Evolutionary conservation across 257 asterid genomes (phyloP).

Genomic region (Plantago ovata): DNA sequence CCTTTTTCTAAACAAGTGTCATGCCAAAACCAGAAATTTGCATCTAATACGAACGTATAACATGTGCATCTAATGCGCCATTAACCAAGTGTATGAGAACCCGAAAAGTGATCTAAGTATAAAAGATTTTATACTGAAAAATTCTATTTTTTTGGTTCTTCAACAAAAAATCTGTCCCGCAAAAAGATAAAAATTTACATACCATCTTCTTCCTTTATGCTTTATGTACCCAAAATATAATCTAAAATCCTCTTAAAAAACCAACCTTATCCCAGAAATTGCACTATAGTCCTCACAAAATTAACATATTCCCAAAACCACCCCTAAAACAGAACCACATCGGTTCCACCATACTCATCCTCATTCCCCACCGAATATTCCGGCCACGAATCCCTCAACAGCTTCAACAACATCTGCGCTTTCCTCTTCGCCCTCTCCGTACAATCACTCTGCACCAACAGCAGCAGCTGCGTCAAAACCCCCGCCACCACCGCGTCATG

Average conservation of each 20-base stretch:
- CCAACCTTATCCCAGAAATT: no score
- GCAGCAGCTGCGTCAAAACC: constrained; percentile 66
- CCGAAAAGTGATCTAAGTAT: neutral
- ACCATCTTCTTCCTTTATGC: neutral
- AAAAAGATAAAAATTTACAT: neutral
- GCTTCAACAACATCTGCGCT: constrained; percentile 89
- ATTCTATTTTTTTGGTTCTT: neutral
- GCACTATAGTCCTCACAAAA: no score
- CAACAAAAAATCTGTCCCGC: neutral
- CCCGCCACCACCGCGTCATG: constrained; percentile 78
- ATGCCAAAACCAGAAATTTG: no score
- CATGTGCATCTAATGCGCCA: no score
- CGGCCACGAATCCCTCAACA: constrained; percentile 85
- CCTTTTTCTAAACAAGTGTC: no score
- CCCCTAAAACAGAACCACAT: constrained; percentile 62
- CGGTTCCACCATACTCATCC: constrained; percentile 65
- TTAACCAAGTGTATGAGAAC: no score
- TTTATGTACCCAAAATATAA: constrained; percentile 30
- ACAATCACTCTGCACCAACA: constrained; percentile 93
- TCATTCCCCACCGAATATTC: constrained; percentile 51
- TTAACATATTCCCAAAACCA: neutral
- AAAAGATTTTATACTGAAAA: constrained; percentile 37
- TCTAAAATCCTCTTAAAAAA: neutral
- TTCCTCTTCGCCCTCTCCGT: constrained; percentile 93
- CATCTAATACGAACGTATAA: no score